Evolutionary conservation across 257 asterid species (phyloP).

Genomic region (Coffea eugenioides): DNA sequence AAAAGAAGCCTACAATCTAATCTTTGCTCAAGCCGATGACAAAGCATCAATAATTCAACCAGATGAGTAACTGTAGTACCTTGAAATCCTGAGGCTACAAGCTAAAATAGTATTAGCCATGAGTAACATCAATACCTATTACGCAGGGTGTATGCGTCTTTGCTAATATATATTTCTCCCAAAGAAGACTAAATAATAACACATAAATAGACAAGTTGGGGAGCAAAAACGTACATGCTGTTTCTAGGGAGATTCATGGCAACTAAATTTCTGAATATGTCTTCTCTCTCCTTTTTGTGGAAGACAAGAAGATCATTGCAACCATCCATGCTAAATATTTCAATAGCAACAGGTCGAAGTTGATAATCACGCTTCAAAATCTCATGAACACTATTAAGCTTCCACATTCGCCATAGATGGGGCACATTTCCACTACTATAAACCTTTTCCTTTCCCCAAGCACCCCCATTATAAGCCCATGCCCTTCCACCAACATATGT

Average conservation of each 20-base stretch:
- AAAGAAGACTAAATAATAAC: neutral
- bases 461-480: conserved; percentile 99
- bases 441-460: conserved; percentile 98
- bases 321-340: conserved; percentile 99
- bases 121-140: neutral
- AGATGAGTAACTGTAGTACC: neutral
- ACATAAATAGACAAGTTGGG: neutral
- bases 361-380: conserved; percentile 97
- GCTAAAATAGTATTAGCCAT: neutral
- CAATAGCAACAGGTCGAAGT: conserved; percentile 98
- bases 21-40: neutral
- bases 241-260: conserved; percentile 98
- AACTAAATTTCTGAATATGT: conserved; percentile 85
- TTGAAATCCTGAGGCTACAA: neutral
- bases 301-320: conserved; percentile 97
- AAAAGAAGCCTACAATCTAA: neutral
- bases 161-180: neutral
- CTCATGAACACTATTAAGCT: conserved; percentile 96
- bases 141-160: neutral
- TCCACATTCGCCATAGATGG: conserved; percentile 99
- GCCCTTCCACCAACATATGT: conserved; percentile 89
- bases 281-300: conserved; percentile 97
- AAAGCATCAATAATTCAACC: neutral
- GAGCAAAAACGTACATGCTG: conserved; percentile 74
- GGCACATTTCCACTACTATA: conserved; percentile 75